phyloP scores from a whole-genome alignment of 2,329 filamentous ascomycete species.

The Penicillium paneum region DNA sequence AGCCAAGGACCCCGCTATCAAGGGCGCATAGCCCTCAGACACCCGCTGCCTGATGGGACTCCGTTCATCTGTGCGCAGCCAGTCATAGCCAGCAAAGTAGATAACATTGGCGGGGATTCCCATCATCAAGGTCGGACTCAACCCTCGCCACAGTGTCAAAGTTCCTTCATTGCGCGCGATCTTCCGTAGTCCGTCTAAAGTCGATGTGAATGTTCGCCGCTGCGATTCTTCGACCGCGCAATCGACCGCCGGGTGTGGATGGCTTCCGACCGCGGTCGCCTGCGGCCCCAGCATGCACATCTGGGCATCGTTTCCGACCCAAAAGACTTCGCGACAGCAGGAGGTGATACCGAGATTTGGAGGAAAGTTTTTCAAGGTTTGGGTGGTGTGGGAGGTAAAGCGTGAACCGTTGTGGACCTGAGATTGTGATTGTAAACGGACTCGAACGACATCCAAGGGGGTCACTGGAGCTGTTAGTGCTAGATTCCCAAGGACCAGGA shows the following conservation, averaged over 20 bases:
- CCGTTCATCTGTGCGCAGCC: slow-evolving; percentile 69
- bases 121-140: slow-evolving; percentile 94
- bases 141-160: slow-evolving; percentile 81
- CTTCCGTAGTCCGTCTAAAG: slow-evolving; percentile 86
- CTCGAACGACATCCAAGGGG: slow-evolving; percentile 91
- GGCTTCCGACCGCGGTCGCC: slow-evolving; percentile 41
- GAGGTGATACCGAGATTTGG: slow-evolving; percentile 86
- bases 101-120: slow-evolving; percentile 93
- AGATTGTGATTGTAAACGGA: slow-evolving; percentile 85
- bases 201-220: slow-evolving; percentile 80
- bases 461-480: slow-evolving; percentile 61
- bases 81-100: slow-evolving; percentile 98
- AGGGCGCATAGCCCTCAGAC: slow-evolving; percentile 70
- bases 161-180: slow-evolving; percentile 91
- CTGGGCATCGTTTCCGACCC: slow-evolving; percentile 79
- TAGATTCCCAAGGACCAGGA: not conserved
- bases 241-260: slow-evolving; percentile 51
- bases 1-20: slow-evolving; percentile 75
- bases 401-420: slow-evolving; percentile 53
- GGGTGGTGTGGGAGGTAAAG: slow-evolving; percentile 51
- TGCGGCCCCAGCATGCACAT: slow-evolving; percentile 68
- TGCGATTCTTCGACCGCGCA: slow-evolving; percentile 89
- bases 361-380: slow-evolving; percentile 65
- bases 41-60: slow-evolving; percentile 67
- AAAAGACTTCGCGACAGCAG: slow-evolving; percentile 96